Base-by-base conservation (phyloP, 108 stramenopile species). In the Cyclotella sp. region DNA sequence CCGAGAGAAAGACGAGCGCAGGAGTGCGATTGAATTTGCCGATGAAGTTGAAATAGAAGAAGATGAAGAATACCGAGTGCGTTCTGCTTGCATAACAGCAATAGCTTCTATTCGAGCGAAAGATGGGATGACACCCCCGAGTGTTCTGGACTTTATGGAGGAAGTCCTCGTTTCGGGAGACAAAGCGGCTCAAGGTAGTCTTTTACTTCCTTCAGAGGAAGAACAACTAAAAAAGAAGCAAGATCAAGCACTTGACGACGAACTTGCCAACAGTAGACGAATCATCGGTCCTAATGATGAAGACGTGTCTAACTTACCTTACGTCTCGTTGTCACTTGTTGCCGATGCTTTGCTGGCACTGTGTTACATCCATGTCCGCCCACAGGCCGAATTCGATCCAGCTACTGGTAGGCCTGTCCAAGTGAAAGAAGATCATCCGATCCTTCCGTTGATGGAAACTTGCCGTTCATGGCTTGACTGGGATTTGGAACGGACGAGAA, bases 1-100 rank as follows among this genome's bases (percentile, higher is more conserved):
- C 12, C 74, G 76, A 27, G 89, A 91, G 22, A 84, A 83, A 43
- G 79, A 84, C 43, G 91, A 93, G 44, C 68, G 91, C 58, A 84
- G 63, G 34, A 73, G 68, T 60, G 87, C 88, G 6, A 76, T 91
- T 41, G 89, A 91, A 68, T 86, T 89, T 66, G 90, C 90, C 18
- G 92, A 93, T 49, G 90, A 90, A 62, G 74, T 93, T 29, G 91
- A 93, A 59, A 73, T 90, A 28, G 95, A 95, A 70, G 95, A 95
- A 77, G 95, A 95, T 70, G 95, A 93, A 53, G 67, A 68, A 39
- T 68, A 68, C 49, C 49, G 67, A 53, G 67, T 68, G 7, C 67
- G 67, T 8, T 68, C 67, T 18, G 14, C 67, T 53, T 68, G 67
- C 30, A 68, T 52, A 51, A 53, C 51, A 19, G 67, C 67, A 14